Base-by-base conservation (phyloP, 805 yeast genomes). In the Yarrowia alimentaria region DNA sequence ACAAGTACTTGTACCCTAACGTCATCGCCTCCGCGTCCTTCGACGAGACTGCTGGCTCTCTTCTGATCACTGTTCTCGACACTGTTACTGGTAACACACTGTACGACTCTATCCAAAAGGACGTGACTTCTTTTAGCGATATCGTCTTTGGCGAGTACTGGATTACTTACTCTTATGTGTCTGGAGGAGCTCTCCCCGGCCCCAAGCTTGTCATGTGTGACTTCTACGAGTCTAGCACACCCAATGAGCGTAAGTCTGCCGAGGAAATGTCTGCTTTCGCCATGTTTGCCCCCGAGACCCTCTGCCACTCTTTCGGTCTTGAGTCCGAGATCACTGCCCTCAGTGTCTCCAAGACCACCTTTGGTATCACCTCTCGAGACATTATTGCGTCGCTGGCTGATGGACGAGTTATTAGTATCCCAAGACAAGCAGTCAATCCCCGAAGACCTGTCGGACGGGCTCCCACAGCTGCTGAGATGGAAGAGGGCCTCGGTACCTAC, bases 1-100 rank as follows among this genome's bases (percentile, higher is more conserved):
- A 90, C 76, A 93, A 91, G 65, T 90, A 84, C 63, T 67, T 90
- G 54, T 75, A 85, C 60, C 95, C 94, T 16, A 79, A 85, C 59
- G 54, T 78, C 16, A 70, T 83, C 1, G 74, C 79, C 1, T 70
- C 80, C 16, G 74, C 81, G 2, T 67, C 81, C 0, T 58, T 64
- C 17, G 61, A 71, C 38, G 52, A 57, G 3, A 58, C 56, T 2
- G 60, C 64, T 0, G 54, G 58, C 0, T 37, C 29, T 0, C 58
- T 88, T 26, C 68, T 63, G 10, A 56, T 86, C 11, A 71, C 77
- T 54, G 61, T 91, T 4, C 53, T 88, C 25, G 93, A 91, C 61
- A 71, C 79, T 0, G 69, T 84, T 4, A 77, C 85, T 1, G 98
- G 98, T 4, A 75, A 78, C 33, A 53, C 80, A 0, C 67, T 87